Conservation (phyloP, 352 stramenopile species). For the Phytophthora meadii region DNA sequence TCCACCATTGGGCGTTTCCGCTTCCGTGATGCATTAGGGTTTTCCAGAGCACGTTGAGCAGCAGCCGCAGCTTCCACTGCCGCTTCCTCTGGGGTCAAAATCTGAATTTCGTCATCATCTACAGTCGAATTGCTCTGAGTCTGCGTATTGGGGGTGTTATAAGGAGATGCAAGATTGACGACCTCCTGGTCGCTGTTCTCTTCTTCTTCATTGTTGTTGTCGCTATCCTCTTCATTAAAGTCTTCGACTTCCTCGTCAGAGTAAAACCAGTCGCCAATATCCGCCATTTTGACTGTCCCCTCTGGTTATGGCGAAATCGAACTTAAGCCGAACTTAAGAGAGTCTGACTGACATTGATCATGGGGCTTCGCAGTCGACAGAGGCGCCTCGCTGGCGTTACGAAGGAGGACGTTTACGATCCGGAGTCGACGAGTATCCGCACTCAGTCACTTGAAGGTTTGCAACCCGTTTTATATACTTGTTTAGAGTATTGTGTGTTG, state of each 20-base stretch:
- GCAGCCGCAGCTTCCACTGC: slow-evolving; percentile 27
- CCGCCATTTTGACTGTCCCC: neutral
- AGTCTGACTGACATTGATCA: slow-evolving; percentile 7
- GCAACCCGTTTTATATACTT: neutral
- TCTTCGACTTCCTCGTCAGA: slow-evolving; percentile 8
- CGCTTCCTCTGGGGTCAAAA: slow-evolving; percentile 32
- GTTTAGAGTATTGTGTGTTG: neutral
- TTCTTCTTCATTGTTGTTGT: neutral
- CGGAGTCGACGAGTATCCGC: slow-evolving; percentile 43
- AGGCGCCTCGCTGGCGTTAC: slow-evolving; percentile 48
- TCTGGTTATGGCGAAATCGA: slow-evolving; percentile 4
- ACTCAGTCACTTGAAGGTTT: slow-evolving; percentile 46
- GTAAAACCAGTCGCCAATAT: neutral
- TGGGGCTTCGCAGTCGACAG: slow-evolving; percentile 61
- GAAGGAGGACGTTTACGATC: slow-evolving; percentile 45
- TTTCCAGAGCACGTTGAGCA: slow-evolving; percentile 4
- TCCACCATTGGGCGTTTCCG: slow-evolving; percentile 38
- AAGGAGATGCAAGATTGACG: slow-evolving; percentile 22
- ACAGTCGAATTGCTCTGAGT: slow-evolving; percentile 1
- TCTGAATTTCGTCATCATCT: slow-evolving; percentile 45
- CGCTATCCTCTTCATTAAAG: slow-evolving; percentile 1
- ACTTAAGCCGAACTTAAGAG: no score
- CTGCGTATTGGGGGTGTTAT: neutral
- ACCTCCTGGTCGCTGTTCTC: neutral
- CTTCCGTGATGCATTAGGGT: slow-evolving; percentile 22